Evolutionary conservation across 78 protist species (phyloP), one percentile per base, ranked within the genome.

Genomic region (Trichosphaerium sp.): DNA sequence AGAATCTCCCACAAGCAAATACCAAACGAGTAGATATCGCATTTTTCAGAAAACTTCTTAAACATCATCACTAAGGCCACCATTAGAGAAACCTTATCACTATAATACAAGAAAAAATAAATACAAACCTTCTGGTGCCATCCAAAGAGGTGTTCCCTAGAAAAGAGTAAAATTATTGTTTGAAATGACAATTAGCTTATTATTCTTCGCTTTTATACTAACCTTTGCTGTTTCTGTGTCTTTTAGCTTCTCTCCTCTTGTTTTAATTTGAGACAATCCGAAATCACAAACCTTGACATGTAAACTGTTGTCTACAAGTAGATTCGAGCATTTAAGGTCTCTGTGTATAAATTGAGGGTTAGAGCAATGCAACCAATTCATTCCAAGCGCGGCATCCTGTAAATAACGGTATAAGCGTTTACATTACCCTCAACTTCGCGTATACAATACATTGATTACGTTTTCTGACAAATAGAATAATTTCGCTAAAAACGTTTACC

Each of bases 91-190:
- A n/a, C n/a, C n/a, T n/a, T n/a, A n/a, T n/a, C n/a, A n/a, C n/a
- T n/a, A n/a, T n/a, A n/a, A n/a, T n/a, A n/a, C n/a, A n/a, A n/a
- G n/a, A n/a, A n/a, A n/a, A n/a, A n/a, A n/a, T n/a, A n/a, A n/a
- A n/a, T n/a, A n/a, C n/a, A n/a, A n/a, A n/a, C n/a, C n/a, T 35
- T 78, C 84, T 44, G 84, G 84, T 61, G 84, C 84, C 84, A 78
- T 78, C 43, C 71, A 78, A 15, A 78, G 48, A 40, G 84, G 84
- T 41, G 84, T 78, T 32, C 84, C 84, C n/a, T n/a, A n/a, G n/a
- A n/a, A n/a, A n/a, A n/a, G n/a, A n/a, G n/a, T n/a, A n/a, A n/a
- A n/a, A n/a, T n/a, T n/a, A n/a, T n/a, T n/a, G n/a, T n/a, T n/a
- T n/a, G n/a, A n/a, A n/a, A n/a, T n/a, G n/a, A n/a, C n/a, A n/a